Conservation (phyloP, 345 rosid genomes). For the Rhodomyrtus tomentosa region DNA sequence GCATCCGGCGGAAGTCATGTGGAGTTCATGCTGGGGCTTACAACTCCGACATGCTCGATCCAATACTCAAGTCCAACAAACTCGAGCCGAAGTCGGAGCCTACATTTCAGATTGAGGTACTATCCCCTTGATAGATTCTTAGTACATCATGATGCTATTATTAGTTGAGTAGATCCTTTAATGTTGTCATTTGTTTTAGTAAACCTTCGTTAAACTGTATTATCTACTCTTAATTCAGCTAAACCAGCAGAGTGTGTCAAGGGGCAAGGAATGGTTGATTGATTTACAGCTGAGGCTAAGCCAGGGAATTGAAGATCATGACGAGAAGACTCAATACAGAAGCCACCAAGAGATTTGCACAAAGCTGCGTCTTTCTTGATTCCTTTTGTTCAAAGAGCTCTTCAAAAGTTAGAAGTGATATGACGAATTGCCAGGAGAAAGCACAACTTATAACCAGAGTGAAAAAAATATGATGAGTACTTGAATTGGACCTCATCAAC, state of each 20-base stretch:
- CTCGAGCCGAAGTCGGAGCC: background rate
- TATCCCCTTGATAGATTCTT: background rate
- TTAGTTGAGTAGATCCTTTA: background rate
- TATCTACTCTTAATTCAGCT: constrained; percentile 4
- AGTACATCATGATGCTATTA: background rate
- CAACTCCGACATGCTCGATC: background rate
- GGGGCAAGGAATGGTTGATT: constrained; percentile 19
- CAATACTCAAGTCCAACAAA: background rate
- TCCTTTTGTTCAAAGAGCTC: background rate
- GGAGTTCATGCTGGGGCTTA: background rate
- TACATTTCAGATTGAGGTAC: background rate
- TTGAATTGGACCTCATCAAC: background rate
- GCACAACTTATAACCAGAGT: background rate
- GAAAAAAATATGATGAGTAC: background rate
- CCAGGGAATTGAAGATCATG: background rate
- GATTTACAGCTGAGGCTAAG: constrained; percentile 30
- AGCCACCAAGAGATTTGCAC: constrained; percentile 24
- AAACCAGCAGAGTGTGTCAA: constrained; percentile 6
- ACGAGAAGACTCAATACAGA: background rate
- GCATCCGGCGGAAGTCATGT: background rate
- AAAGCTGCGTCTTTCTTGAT: constrained; percentile 32
- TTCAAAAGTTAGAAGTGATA: background rate
- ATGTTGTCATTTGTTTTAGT: background rate
- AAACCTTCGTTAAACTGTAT: background rate
- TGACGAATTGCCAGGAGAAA: background rate